Evolutionary conservation across 169 alveolate genomes (phyloP).

Genomic region (Pseudocohnilembus persalinus): DNA sequence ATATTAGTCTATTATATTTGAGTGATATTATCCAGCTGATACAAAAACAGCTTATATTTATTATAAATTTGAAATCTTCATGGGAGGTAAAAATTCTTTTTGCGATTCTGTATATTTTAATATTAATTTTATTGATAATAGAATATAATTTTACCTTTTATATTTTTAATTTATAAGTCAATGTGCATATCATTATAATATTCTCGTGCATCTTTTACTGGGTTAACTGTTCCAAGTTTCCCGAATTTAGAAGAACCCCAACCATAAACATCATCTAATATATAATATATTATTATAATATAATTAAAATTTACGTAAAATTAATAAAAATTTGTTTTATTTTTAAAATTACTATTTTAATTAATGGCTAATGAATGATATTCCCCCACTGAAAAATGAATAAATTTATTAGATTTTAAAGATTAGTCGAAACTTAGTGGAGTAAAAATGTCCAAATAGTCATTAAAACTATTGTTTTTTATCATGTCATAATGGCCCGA

Average conservation of each 20-base stretch:
- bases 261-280: constrained; percentile 4
- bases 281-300: neutral
- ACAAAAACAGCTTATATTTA: neutral
- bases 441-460: constrained; percentile 24
- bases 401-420: constrained; percentile 21
- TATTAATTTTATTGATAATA: neutral
- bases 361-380: constrained; percentile 35
- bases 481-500: constrained; percentile 27
- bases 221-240: neutral
- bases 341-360: neutral
- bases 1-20: neutral
- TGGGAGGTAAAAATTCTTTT: neutral
- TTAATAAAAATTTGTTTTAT: neutral
- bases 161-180: neutral
- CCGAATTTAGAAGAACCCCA: constrained; percentile 28
- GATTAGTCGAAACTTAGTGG: constrained; percentile 1
- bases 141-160: neutral
- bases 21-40: neutral
- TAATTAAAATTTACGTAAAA: neutral
- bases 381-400: constrained; percentile 31
- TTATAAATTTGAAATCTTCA: neutral
- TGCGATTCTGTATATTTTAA: neutral
- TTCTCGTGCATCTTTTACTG: neutral
- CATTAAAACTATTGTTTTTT: neutral
- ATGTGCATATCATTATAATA: neutral